phyloP scores from a whole-genome alignment of 2,329 filamentous ascomycete species.

The Botrytis tulipae region DNA sequence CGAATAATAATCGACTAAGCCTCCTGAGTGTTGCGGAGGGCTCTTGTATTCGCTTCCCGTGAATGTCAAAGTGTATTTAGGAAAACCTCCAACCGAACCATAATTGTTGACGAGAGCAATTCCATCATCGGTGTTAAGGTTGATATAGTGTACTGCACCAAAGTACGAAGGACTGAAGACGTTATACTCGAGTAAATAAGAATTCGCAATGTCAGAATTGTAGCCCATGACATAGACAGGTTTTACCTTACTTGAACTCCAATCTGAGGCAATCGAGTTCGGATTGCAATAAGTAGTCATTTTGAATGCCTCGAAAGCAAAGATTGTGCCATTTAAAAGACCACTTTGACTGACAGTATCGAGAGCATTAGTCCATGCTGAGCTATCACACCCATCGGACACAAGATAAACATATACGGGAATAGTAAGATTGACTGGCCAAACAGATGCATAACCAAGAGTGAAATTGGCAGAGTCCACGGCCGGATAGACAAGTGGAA shows the following conservation, averaged over 20 bases:
- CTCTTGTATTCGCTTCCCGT: conserved; percentile 12
- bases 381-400: conserved; percentile 21
- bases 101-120: conserved; percentile 23
- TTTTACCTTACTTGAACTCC: not conserved
- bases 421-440: conserved; percentile 23
- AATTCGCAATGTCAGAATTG: conserved; percentile 22
- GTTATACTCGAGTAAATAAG: conserved; percentile 26
- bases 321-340: conserved; percentile 24
- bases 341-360: conserved; percentile 18
- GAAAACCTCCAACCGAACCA: conserved; percentile 23
- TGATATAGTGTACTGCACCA: conserved; percentile 22
- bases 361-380: conserved; percentile 23
- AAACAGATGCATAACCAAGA: conserved; percentile 28
- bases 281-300: conserved; percentile 16
- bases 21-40: conserved; percentile 22
- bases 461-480: conserved; percentile 22
- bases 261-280: conserved; percentile 17
- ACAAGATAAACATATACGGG: conserved; percentile 22
- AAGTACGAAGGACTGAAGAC: conserved; percentile 24
- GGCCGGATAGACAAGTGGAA: conserved; percentile 27
- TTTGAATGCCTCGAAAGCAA: conserved; percentile 23
- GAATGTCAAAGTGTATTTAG: conserved; percentile 24
- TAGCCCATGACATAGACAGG: conserved; percentile 25
- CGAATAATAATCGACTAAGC: conserved; percentile 28
- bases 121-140: conserved; percentile 23